These are phyloP conservation scores for Brasilioporus rufonigricans DNA, from an alignment of 768 basidiomycete species.

Conservation along the genomic window DNA sequence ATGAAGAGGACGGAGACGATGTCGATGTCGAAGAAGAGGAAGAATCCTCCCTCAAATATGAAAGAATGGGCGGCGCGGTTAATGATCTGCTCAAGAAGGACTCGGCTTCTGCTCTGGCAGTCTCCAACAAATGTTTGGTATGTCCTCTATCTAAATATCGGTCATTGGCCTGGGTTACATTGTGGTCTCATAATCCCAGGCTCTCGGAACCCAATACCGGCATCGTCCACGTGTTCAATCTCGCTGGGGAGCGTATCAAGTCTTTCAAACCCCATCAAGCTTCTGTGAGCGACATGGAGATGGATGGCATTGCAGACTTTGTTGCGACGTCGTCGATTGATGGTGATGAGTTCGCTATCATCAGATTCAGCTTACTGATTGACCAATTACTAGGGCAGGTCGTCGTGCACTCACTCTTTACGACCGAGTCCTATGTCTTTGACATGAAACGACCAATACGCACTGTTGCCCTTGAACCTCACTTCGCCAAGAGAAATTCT, in stretches of 20 bases:
- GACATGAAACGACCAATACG: constrained; percentile 93
- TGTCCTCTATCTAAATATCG: constrained; percentile 1
- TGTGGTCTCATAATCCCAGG: constrained; percentile 44
- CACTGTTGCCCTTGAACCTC: constrained; percentile 85
- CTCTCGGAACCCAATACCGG: constrained; percentile 90
- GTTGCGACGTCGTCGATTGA: constrained; percentile 92
- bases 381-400: constrained; percentile 70
- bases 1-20: too few relatives aligned
- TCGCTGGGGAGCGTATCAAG: constrained; percentile 78
- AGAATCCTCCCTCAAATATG: constrained; percentile 90
- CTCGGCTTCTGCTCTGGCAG: constrained; percentile 77
- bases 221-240: constrained; percentile 83
- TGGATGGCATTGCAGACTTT: constrained; percentile 85
- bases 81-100: constrained; percentile 85
- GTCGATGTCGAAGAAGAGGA: too few relatives aligned
- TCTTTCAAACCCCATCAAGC: constrained; percentile 90
- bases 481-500: constrained; percentile 75
- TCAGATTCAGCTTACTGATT: constrained; percentile 54
- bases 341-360: constrained; percentile 48
- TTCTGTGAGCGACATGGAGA: constrained; percentile 77
- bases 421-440: constrained; percentile 78
- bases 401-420: constrained; percentile 78
- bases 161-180: neutral
- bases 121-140: constrained; percentile 75
- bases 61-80: constrained; percentile 68